A percentile compares a stretch with the other conserved stretches of the same genome.
phyloP scores from a whole-genome alignment of 441 rosid species.

The Manihot esculenta region DNA sequence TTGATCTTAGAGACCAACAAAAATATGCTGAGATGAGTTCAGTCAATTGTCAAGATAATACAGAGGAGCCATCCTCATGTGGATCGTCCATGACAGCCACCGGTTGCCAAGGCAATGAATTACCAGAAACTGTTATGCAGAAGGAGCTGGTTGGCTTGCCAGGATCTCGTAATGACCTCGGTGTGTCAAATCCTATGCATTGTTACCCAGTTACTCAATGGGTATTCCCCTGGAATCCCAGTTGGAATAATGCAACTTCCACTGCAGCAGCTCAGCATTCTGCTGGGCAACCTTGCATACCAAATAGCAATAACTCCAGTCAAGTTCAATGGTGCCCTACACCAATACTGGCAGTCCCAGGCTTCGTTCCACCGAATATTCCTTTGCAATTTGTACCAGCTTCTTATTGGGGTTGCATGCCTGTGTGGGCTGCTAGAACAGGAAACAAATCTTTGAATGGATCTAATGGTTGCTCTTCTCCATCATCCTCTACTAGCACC shows the following conservation, averaged over 20 bases:
- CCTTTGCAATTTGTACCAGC: conserved; percentile 61
- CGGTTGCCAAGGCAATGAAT: conserved; percentile 30
- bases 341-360: conserved; percentile 54
- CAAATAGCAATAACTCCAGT: conserved; percentile 25
- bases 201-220: conserved; percentile 45
- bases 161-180: conserved; percentile 29
- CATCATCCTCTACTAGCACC: conserved; percentile 49
- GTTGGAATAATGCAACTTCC: conserved; percentile 37
- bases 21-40: conserved; percentile 33
- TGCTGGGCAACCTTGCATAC: conserved; percentile 27
- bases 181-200: conserved; percentile 27
- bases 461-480: conserved; percentile 45
- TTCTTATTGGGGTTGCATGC: conserved; percentile 55
- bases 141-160: conserved; percentile 33
- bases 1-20: conserved; percentile 51
- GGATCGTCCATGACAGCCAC: conserved; percentile 36
- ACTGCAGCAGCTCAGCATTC: conserved; percentile 31
- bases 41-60: conserved; percentile 28
- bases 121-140: conserved; percentile 27
- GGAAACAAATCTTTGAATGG: conserved; percentile 32
- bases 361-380: conserved; percentile 49
- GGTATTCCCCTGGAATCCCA: conserved; percentile 49
- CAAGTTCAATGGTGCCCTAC: conserved; percentile 56
- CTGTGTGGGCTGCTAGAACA: conserved; percentile 38
- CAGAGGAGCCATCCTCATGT: conserved; percentile 39